Base-by-base conservation (phyloP, 306 rosid genomes). In the Medicago arabica region DNA sequence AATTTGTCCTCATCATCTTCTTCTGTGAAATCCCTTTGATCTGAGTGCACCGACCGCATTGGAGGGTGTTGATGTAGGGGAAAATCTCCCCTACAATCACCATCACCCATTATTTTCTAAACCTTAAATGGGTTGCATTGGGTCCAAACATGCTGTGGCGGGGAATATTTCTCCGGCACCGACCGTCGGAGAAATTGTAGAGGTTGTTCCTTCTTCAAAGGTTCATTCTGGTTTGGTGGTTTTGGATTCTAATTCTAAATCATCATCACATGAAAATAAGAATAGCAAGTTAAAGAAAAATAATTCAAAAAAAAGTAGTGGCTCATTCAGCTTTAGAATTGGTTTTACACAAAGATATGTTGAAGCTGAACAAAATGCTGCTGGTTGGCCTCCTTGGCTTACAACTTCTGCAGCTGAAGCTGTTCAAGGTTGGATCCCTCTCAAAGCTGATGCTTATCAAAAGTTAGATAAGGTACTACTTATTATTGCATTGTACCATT, bases 361-460 rank as follows among this genome's bases (percentile, higher is more conserved):
- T 9, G 93, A 90, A 50, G 97, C 93, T 7, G 99, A 96, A 76
- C 99, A 85, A 11, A 83, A 78, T 72, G 90, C 99, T n/a, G 98
- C 98, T 74, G 99, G 99, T 2, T 96, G 99, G 99, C 99, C 99
- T n/a, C 76, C 96, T 39, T 96, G 99, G 99, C 96, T 96, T 49
- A 87, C 92, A 25, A 44, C 82, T 75, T 72, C 78, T 44, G 99
- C 98, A 21, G 91, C 87, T 4, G 99, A 92, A 80, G 99, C 98
- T 73, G 69, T 96, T 76, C 86, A 89, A 10, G 99, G 99, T 3
- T 96, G 98, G 99, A 62, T 96, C 1, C 99, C 99, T 51, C 99
- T 96, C 43, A 85, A 86, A 75, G 99, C 99, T 4, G 99, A 96
- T 58, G 61, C 96, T 79, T 96, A 83, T 49, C 97, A 91, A 81